phyloP scores from a whole-genome alignment of 2,329 filamentous ascomycete species.

The Ceratocystiopsis brevicomis region DNA sequence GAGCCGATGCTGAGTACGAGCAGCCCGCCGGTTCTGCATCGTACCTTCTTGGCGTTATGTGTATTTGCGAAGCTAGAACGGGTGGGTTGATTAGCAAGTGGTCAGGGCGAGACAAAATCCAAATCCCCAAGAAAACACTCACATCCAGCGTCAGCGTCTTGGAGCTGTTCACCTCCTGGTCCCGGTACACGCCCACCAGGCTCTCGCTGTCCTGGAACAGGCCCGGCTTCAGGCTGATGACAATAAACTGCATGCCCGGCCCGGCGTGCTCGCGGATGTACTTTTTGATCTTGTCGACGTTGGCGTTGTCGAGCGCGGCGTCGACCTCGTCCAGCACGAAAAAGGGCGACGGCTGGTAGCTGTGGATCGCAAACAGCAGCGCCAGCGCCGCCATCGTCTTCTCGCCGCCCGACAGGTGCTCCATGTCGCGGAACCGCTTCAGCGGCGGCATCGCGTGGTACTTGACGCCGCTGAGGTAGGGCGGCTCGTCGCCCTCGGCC shows the following conservation, averaged over 20 bases:
- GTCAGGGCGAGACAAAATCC: background rate
- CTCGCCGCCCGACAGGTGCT: slow-evolving; percentile 89
- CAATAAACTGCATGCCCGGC: slow-evolving; percentile 97
- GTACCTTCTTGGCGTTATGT: background rate
- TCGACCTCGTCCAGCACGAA: slow-evolving; percentile 98
- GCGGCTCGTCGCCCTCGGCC: slow-evolving; percentile 76
- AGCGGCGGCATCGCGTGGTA: slow-evolving; percentile 98
- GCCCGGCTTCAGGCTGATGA: slow-evolving; percentile 88
- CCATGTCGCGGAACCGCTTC: slow-evolving; percentile 98
- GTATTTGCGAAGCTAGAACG: slow-evolving; percentile 6
- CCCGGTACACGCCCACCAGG: slow-evolving; percentile 83
- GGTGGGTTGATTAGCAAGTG: background rate
- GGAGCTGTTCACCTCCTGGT: slow-evolving; percentile 84
- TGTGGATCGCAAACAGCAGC: slow-evolving; percentile 92
- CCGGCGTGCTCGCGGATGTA: slow-evolving; percentile 89
- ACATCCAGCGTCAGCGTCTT: slow-evolving; percentile 88
- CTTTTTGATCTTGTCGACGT: slow-evolving; percentile 87
- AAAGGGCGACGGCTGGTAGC: slow-evolving; percentile 87
- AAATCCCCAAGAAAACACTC: slow-evolving; percentile 25
- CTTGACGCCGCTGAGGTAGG: slow-evolving; percentile 87
- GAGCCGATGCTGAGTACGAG: no score
- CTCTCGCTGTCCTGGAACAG: slow-evolving; percentile 95
- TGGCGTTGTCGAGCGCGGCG: slow-evolving; percentile 92
- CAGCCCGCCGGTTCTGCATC: background rate
- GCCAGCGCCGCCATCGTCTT: slow-evolving; percentile 97